Evolutionary conservation across 352 stramenopile species (phyloP), one percentile per base, ranked within the genome.

Genomic region (Globisporangium rhizosaccharum): DNA sequence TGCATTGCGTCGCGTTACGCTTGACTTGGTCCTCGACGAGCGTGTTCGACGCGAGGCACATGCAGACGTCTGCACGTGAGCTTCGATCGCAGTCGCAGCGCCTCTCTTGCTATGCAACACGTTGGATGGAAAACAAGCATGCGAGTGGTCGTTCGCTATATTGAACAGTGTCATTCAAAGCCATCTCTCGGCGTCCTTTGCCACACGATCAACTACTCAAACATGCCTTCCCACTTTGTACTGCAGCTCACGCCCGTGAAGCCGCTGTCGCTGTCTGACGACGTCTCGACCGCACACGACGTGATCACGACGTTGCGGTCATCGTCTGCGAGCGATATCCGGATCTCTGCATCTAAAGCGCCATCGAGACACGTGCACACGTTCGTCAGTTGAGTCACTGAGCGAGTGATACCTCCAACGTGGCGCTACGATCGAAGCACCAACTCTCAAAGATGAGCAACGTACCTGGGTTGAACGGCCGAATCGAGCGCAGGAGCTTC

Each of bases 381-480:
- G 44, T 49, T 26, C 6, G 44, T 49, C 17, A 23, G 44, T 49
- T 26, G n/a, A 25, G 6, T 47, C n/a, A 14, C 7, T 47, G 42
- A 53, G 45, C 30, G 30, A 36, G 30, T 8, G 30, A 8, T 8
- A 8, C 30, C 30, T 4, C 30, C 8, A 4, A 36, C 30, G 8
- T 8, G 8, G 30, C 8, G 8, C 17, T 25, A 61, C 42, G 11
- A 54, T 39, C 12, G 3, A 33, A 37, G 5, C 15, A 15, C 20
- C 17, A 8, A 39, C 15, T 28, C 10, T n/a, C 7, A 50, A 39
- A 25, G 15, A 25, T 2, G 1, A 23, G 41, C 28, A 28, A 58
- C 59, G n/a, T 62, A 83, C 74, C 67, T 67, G 81, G 67, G 55
- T 93, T 85, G 55, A 85, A 91, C 15, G 83, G 83, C n/a, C 82